These are phyloP conservation scores for Entophlyctis luteolus DNA, from an alignment of 192 early-diverging fungal genomes.

Conservation along the genomic window DNA sequence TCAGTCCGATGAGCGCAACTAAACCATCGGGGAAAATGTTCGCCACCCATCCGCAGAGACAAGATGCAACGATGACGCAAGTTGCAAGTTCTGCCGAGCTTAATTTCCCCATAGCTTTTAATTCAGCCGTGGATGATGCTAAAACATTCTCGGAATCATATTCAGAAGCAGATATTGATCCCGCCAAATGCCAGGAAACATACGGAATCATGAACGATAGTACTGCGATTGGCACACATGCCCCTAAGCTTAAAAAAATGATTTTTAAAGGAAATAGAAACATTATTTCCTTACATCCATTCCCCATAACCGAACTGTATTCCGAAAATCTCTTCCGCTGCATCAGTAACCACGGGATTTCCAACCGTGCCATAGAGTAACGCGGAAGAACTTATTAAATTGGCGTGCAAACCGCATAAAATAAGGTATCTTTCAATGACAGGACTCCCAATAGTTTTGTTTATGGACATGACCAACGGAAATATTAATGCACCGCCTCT, in stretches of 20 bases:
- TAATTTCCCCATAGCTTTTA: conserved; percentile 30
- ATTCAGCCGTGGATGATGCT: conserved; percentile 20
- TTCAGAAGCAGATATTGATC: not conserved
- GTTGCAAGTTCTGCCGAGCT: not conserved
- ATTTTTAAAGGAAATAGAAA: conserved; percentile 29
- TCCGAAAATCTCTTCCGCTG: conserved; percentile 56
- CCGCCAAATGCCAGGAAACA: conserved; percentile 2
- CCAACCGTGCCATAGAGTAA: conserved; percentile 72
- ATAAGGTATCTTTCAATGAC: conserved; percentile 56
- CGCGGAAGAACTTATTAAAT: conserved; percentile 68
- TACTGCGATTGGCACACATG: conserved; percentile 9
- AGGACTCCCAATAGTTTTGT: conserved; percentile 49
- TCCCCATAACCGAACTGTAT: conserved; percentile 64
- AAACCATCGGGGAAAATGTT: conserved; percentile 55
- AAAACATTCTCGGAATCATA: conserved; percentile 21
- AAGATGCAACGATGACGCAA: conserved; percentile 24
- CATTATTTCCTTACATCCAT: conserved; percentile 51
- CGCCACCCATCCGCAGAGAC: conserved; percentile 1
- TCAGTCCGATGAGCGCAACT: conserved; percentile 64
- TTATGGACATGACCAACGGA: conserved; percentile 68
- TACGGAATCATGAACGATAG: conserved; percentile 5
- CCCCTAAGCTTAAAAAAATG: not conserved
- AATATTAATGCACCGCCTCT: conserved; percentile 75
- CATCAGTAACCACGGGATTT: conserved; percentile 66
- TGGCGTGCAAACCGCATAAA: conserved; percentile 62